phyloP scores from a whole-genome alignment of 495 filamentous ascomycete species.

The Trichocladium antarcticum region DNA sequence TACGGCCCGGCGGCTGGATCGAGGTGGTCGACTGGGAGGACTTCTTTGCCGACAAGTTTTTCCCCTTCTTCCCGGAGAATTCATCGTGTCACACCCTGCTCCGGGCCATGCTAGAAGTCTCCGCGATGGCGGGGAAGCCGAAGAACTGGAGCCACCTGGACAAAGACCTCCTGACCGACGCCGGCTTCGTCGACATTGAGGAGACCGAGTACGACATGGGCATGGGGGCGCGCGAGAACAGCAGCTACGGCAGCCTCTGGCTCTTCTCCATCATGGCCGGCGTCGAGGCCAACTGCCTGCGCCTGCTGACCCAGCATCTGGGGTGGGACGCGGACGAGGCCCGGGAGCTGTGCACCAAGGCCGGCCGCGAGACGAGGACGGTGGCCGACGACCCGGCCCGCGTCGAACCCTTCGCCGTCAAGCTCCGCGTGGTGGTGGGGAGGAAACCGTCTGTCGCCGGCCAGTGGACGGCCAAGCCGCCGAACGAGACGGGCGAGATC shows the following conservation, averaged over 20 bases:
- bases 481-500: conserved; percentile 20
- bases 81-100: conserved; percentile 29
- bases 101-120: conserved; percentile 32
- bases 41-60: conserved; percentile 25
- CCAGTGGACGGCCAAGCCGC: conserved; percentile 18
- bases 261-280: conserved; percentile 54
- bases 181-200: conserved; percentile 52
- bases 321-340: conserved; percentile 47
- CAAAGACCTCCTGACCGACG: conserved; percentile 37
- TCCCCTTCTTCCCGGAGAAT: conserved; percentile 30
- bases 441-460: conserved; percentile 40
- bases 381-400: conserved; percentile 34
- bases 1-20: conserved; percentile 55
- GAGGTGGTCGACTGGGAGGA: conserved; percentile 50
- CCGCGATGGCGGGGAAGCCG: conserved; percentile 34
- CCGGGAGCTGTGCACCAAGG: conserved; percentile 43
- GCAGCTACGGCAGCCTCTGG: conserved; percentile 52
- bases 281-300: conserved; percentile 50
- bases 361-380: conserved; percentile 41
- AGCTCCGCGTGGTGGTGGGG: conserved; percentile 44
- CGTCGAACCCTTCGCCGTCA: conserved; percentile 33
- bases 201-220: conserved; percentile 48
- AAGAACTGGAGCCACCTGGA: conserved; percentile 47
- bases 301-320: conserved; percentile 48
- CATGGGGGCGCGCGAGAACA: conserved; percentile 43